Evolutionary conservation across 148 eudicot species (phyloP).

Genomic region (Agrostemma githago): DNA sequence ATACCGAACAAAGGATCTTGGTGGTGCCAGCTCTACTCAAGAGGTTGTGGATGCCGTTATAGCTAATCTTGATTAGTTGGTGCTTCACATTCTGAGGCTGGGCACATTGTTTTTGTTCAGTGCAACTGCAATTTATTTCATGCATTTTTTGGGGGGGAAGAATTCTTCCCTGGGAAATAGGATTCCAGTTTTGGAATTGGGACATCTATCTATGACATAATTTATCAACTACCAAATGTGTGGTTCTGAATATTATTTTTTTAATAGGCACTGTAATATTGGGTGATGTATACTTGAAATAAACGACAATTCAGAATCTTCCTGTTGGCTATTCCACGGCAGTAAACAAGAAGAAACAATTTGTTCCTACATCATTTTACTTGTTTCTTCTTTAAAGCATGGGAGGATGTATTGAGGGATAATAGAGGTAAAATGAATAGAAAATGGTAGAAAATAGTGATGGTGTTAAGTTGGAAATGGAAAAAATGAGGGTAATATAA

Average conservation of each 20-base stretch:
- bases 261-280: conserved; percentile 10
- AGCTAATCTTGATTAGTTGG: conserved; percentile 41
- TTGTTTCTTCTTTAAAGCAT: too few species aligned
- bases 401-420: too few species aligned
- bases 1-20: conserved; percentile 62
- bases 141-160: neutral
- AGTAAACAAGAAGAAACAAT: neutral
- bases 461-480: too few species aligned
- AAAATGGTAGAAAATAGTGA: too few species aligned
- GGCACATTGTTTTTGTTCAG: neutral
- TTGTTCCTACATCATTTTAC: too few species aligned
- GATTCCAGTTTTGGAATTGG: neutral
- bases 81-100: neutral
- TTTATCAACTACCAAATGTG: conserved; percentile 9
- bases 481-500: too few species aligned
- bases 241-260: neutral
- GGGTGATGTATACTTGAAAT: neutral
- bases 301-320: neutral
- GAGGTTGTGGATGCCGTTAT: conserved; percentile 74
- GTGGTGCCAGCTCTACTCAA: conserved; percentile 66
- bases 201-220: neutral
- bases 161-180: conserved; percentile 1
- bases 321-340: neutral
- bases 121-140: neutral
- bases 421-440: too few species aligned